Base-by-base conservation (phyloP, 2,329 filamentous ascomycete genomes). In the Verticillium isaacii region DNA sequence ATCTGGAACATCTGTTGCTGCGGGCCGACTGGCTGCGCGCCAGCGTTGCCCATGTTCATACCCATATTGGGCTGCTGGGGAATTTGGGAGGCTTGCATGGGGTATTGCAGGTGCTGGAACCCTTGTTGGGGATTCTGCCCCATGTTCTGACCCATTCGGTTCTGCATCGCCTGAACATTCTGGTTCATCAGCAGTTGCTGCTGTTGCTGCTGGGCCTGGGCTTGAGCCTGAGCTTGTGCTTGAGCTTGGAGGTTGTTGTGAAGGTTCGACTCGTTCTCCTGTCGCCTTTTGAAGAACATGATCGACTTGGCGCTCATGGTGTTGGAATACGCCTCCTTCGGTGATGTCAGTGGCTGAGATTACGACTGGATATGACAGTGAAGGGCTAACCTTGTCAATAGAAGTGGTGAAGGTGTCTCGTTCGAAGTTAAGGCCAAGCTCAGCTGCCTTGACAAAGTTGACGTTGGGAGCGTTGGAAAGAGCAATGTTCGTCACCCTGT, bases 61-160 rank as follows among this genome's bases (percentile, higher is more conserved):
- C 69, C 72, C 63, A 77, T 69, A 54, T 73, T 74, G 23, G 66
- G 67, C 63, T 83, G 83, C 58, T 79, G 83, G 11, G 80, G 77
- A 29, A 86, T 78, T 41, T 79, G 80, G 1, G 81, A 78, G 4
- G 79, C 73, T 67, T 87, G 85, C 82, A 86, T 85, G 61, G 79
- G 82, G 60, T 85, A 84, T 62, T 85, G 84, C 39, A 87, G 77
- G 57, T 83, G 80, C 64, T 84, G 84, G 62, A 88, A 87, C 1
- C 78, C 80, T 66, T 80, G 83, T 63, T 83, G 85, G 2, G 75
- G 73, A 7, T 75, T 77, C 67, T 82, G 82, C 0, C 76, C 77
- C 72, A 83, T 79, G 14, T 78, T 78, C 39, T 84, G 78, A 45
- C 78, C 77, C 75, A 85, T 81, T 64, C 83, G 79, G 14, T 75